Conservation (phyloP, 1,284 basidiomycete genomes). For the Marasmius oreades region DNA sequence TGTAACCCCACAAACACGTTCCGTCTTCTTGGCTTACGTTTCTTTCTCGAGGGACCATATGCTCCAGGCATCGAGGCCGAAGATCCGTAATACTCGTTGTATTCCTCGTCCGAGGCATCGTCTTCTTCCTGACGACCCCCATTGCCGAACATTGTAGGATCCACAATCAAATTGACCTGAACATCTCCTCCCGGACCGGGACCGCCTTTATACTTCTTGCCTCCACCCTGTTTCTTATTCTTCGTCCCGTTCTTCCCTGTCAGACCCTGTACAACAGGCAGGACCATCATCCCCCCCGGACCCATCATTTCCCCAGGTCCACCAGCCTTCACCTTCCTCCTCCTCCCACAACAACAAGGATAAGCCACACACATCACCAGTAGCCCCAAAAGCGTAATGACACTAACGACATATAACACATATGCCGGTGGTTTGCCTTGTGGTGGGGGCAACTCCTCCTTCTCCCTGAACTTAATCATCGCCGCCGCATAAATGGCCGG, state of each 20-base stretch:
- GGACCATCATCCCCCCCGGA: constrained; percentile 57
- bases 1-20: constrained; percentile 57
- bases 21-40: constrained; percentile 31
- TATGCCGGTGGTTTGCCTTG: constrained; percentile 51
- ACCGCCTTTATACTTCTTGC: constrained; percentile 32
- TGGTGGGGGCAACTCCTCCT: constrained; percentile 47
- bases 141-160: constrained; percentile 60
- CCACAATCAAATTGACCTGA: constrained; percentile 70
- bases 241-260: constrained; percentile 37
- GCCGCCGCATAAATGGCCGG: constrained; percentile 60
- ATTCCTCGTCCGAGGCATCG: constrained; percentile 32
- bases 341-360: constrained; percentile 45
- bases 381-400: constrained; percentile 46
- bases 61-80: constrained; percentile 25
- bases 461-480: constrained; percentile 27
- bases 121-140: constrained; percentile 29
- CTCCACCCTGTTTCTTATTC: constrained; percentile 23
- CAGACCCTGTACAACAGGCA: constrained; percentile 48
- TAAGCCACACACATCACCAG: constrained; percentile 56
- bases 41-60: constrained; percentile 16
- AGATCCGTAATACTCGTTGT: constrained; percentile 22
- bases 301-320: constrained; percentile 20
- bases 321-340: constrained; percentile 19
- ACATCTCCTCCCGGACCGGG: constrained; percentile 39
- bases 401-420: constrained; percentile 54